Base-by-base conservation (phyloP, 805 yeast genomes). In the Metschnikowia cerradonensis region DNA sequence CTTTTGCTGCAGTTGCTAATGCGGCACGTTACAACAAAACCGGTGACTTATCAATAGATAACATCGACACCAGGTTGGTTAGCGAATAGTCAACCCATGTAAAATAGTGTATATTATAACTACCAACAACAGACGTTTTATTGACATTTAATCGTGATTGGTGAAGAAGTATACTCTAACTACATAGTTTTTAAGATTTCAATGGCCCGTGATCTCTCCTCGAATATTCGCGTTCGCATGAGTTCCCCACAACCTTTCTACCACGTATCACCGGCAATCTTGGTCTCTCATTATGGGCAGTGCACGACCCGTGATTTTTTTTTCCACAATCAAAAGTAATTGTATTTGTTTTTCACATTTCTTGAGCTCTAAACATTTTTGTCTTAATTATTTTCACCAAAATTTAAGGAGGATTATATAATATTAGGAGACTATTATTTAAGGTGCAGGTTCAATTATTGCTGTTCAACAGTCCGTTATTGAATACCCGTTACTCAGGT, bases 181-280 rank as follows among this genome's bases (percentile, higher is more conserved):
- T 47, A 53, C 33, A 59, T 51, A 32, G 55, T 51, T 41, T 57
- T 52, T 40, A 58, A 47, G 10, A 73, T 57, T 49, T 71, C 74
- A 44, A 72, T 58, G 1, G 75, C 78, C 50, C 72, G 67, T 3
- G 70, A 62, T 55, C 85, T 69, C 60, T 84, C 88, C 60, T 84
- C 90, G 56, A 80, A 84, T 37, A 84, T 64, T 51, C 75, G 77
- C 2, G 89, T 64, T 51, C 75, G 77, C 2, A 88, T 86, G 52
- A 84, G 67, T 59, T 79, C 83, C 13, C 82, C 79, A 1, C 79
- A 1, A 84, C 89, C 64, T 80, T 81, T 47, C 79, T 72, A 11
- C 82, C 83, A 15, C 83, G 62, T 11, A 78, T 71, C 6, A 80
- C 80, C 5, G 77, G 77, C 49, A 65, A 66, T 43, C 64, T 66